A percentile compares a stretch with the other conserved stretches of the same genome.
These are phyloP conservation scores for Quercus tomentella DNA, from an alignment of 331 rosid genomes.

Conservation along the genomic window DNA sequence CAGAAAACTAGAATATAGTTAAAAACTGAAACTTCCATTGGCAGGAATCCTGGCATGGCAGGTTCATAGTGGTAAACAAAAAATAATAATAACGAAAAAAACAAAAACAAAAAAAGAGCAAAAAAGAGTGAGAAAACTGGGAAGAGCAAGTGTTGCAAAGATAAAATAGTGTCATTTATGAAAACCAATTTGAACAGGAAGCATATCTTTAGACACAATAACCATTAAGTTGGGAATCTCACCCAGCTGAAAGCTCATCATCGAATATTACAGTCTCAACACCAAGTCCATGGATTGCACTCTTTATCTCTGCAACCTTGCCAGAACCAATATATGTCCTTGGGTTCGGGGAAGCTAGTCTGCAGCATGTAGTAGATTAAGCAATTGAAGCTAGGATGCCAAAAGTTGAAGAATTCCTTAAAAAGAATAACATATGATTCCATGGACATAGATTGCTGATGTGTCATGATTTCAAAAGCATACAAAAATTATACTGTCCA, in stretches of 20 bases:
- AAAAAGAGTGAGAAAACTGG: neutral
- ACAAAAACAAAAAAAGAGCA: neutral
- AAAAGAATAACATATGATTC: neutral
- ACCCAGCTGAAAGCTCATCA: constrained; percentile 97
- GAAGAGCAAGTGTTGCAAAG: neutral
- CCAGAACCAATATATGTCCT: constrained; percentile 97
- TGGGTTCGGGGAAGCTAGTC: constrained; percentile 77
- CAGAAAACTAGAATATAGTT: neutral
- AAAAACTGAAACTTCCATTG: neutral
- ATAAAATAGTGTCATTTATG: neutral
- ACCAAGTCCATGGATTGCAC: constrained; percentile 67
- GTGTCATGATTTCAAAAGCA: neutral
- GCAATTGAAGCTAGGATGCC: constrained; percentile 10
- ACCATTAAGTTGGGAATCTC: constrained; percentile 16
- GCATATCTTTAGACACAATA: constrained; percentile 13
- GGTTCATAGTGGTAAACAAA: neutral
- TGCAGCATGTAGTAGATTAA: constrained; percentile 30
- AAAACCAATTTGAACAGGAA: constrained; percentile 9
- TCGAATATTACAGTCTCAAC: constrained; percentile 91
- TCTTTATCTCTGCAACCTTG: constrained; percentile 91
- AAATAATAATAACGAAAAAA: neutral
- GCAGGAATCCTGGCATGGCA: neutral
- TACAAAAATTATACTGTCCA: neutral
- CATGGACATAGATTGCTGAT: neutral
- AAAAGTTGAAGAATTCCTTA: neutral